Evolutionary conservation across 805 yeast genomes (phyloP), one percentile per base, ranked within the genome.

Genomic region (Starmerella vaccinii): DNA sequence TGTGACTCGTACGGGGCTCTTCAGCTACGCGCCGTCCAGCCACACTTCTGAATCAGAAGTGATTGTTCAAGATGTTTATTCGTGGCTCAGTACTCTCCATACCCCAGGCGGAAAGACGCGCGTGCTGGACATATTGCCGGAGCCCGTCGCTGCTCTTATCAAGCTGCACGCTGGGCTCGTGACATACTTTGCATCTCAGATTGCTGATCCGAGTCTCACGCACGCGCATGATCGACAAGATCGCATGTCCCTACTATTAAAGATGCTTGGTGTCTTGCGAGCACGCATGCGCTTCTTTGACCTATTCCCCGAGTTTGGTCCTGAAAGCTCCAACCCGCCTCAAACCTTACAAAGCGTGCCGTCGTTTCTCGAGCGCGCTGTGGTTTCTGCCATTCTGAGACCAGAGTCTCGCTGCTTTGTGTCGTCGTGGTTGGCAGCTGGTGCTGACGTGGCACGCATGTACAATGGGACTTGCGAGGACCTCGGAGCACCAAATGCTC

Each of bases 281-380:
- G 65, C 82, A 57, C 79, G 85, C 62, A 88, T 87, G 89, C 67
- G 70, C 22, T 65, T 71, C 16, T 65, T 75, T 22, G 77, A 75
- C 44, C 60, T 80, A 35, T 76, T 76, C 55, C 74, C 73, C 37
- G 70, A 73, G 3, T 45, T 50, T 4, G 59, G 27, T 12, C 46
- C 61, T 10, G 30, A 42, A 8, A 23, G 52, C 57, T 27, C 34
- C 15, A 41, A 18, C 34, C 8, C 34, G 8, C 45, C n/a, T 16
- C 45, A 41, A n/a, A 27, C 15, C 24, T 24, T 41, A 16, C 59
- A 61, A 55, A 43, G 38, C 38, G 75, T 89, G 18, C 96, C 97
- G 4, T 83, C 95, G 1, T 82, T 88, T 63, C 72, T 90, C 49
- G 97, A 90, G 64, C 73, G 88, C 2, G 85, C 92, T 13, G 70